Evolutionary conservation across 192 early-diverging fungal species (phyloP).

Genomic region (Gryganskiella cystojenkinii): DNA sequence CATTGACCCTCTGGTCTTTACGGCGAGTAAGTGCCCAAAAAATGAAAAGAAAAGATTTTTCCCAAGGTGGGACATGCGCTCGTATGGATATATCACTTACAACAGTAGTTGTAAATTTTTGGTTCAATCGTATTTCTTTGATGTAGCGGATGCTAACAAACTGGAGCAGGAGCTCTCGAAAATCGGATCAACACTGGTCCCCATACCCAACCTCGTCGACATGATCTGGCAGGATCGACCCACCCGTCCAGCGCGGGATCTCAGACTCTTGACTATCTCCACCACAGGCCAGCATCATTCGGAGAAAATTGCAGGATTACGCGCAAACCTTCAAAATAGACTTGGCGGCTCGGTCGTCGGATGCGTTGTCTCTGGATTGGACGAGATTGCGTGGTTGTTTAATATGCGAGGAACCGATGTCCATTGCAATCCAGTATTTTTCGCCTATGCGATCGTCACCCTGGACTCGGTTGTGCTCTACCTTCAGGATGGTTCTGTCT

Average conservation of each 20-base stretch:
- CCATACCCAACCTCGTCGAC: slow-evolving; percentile 89
- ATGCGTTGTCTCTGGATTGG: slow-evolving; percentile 87
- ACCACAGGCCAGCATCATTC: slow-evolving; percentile 52
- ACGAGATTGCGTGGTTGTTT: slow-evolving; percentile 98
- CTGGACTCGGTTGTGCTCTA: slow-evolving; percentile 74
- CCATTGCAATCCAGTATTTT: slow-evolving; percentile 96
- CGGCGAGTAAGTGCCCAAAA: slow-evolving; percentile 74
- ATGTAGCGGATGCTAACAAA: slow-evolving; percentile 63
- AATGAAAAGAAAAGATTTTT: too few species aligned
- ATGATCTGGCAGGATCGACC: slow-evolving; percentile 85
- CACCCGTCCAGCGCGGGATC: slow-evolving; percentile 62
- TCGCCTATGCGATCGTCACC: slow-evolving; percentile 90
- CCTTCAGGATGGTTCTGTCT: slow-evolving; percentile 79
- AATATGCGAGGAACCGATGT: slow-evolving; percentile 98
- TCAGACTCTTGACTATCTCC: slow-evolving; percentile 31
- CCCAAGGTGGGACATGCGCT: too few species aligned
- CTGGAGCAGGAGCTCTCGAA: slow-evolving; percentile 68
- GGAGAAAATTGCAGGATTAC: slow-evolving; percentile 81
- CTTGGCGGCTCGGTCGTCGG: slow-evolving; percentile 76
- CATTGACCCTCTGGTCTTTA: slow-evolving; percentile 89
- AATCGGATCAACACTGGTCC: slow-evolving; percentile 72
- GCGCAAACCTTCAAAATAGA: slow-evolving; percentile 71
- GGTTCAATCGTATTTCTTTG: not conserved
- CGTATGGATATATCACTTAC: too few species aligned
- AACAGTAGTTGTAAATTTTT: not conserved